Percentiles rank a stretch among this genome's conserved stretches.
phyloP scores from a whole-genome alignment of 164 flowering plant species.

The Amborella trichopoda region DNA sequence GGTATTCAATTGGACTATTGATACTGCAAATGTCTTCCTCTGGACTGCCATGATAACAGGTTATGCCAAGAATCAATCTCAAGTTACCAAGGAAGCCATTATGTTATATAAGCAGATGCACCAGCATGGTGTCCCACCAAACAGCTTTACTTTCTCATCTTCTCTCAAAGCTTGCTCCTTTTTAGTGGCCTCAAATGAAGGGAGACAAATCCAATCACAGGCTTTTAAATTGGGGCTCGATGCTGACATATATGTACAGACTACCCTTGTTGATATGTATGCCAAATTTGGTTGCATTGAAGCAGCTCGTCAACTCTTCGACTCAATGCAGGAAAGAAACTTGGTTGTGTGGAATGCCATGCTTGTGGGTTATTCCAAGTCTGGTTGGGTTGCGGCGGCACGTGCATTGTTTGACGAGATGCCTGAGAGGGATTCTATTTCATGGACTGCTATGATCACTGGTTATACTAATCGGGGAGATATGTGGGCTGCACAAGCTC shows the following conservation, averaged over 20 bases:
- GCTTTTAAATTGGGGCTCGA: constrained; percentile 6
- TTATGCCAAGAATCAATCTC: constrained; percentile 6
- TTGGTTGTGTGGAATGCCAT: constrained; percentile 8
- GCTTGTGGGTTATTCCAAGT: constrained; percentile 2
- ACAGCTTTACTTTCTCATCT: constrained; percentile 9
- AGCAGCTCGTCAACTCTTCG: constrained; percentile 3
- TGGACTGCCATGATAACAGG: constrained; percentile 11
- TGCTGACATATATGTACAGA: constrained; percentile 6
- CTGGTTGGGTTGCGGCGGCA: constrained; percentile 5
- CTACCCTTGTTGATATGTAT: constrained; percentile 9
- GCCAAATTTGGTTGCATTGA: constrained; percentile 7
- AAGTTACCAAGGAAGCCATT: constrained; percentile 7
- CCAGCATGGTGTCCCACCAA: constrained; percentile 3
- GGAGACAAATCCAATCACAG: constrained; percentile 5
- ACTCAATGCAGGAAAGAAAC: constrained; percentile 4
- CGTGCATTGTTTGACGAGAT: constrained; percentile 4
- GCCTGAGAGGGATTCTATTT: constrained; percentile 5
- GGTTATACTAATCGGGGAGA: constrained; percentile 5
- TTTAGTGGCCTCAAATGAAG: constrained; percentile 2
- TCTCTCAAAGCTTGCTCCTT: constrained; percentile 11
- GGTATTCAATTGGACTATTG: constrained; percentile 4
- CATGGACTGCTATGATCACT: constrained; percentile 7
- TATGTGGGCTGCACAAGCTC: constrained; percentile 5
- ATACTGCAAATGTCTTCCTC: constrained; percentile 8
- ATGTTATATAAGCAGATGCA: constrained; percentile 5